These are phyloP conservation scores for Akanthomyces muscarius DNA, from an alignment of 2,329 filamentous ascomycete species.

Conservation along the genomic window DNA sequence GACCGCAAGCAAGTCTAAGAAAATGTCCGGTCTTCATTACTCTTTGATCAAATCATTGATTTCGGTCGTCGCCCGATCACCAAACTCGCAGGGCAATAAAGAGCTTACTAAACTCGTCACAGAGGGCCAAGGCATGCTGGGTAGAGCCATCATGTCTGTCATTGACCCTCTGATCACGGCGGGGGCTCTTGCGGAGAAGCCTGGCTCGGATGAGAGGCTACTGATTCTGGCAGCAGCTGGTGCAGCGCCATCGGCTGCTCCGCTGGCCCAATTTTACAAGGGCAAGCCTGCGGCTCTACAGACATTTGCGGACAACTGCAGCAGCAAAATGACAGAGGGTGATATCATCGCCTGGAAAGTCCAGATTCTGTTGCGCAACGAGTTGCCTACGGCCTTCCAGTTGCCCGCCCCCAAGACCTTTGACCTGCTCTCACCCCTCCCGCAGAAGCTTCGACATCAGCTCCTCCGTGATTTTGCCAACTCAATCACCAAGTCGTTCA, in stretches of 20 bases:
- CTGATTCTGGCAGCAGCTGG: conserved; percentile 32
- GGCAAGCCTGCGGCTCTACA: conserved; percentile 31
- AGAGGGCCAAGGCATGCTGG: conserved; percentile 27
- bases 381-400: conserved; percentile 32
- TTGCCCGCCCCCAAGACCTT: conserved; percentile 33
- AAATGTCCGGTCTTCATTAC: conserved; percentile 24
- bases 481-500: conserved; percentile 31
- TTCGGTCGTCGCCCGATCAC: neutral
- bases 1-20: conserved; percentile 15
- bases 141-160: conserved; percentile 25
- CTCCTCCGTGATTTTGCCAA: conserved; percentile 32
- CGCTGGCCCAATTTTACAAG: conserved; percentile 22
- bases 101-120: conserved; percentile 25
- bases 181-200: conserved; percentile 28
- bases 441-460: conserved; percentile 27
- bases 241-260: conserved; percentile 26
- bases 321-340: conserved; percentile 31
- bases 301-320: conserved; percentile 35
- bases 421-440: conserved; percentile 27
- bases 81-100: conserved; percentile 2
- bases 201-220: conserved; percentile 24
- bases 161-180: conserved; percentile 28
- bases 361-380: conserved; percentile 39
- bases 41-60: conserved; percentile 23
- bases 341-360: conserved; percentile 44